Percentiles rank a stretch among this genome's conserved stretches.
Conservation (phyloP, 2,329 filamentous ascomycete species). For the Didymella segeticola region DNA sequence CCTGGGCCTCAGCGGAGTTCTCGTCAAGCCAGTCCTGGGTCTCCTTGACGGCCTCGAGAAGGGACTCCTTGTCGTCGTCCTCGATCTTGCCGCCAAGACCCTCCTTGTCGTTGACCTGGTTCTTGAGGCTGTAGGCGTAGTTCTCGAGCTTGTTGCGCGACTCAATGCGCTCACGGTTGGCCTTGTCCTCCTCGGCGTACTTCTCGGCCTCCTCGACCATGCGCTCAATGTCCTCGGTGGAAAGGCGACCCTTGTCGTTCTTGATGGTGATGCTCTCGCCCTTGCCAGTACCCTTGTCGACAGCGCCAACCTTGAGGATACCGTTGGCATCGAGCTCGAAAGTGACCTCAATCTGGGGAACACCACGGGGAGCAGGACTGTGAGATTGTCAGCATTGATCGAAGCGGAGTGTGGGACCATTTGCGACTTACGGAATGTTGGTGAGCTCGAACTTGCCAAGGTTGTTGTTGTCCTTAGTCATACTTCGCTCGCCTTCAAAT, state of each 20-base stretch:
- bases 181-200: slow-evolving; percentile 99
- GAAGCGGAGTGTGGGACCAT: not conserved
- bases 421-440: slow-evolving; percentile 71
- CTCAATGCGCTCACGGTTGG: slow-evolving; percentile 95
- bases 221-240: slow-evolving; percentile 96
- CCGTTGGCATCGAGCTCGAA: slow-evolving; percentile 99
- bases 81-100: slow-evolving; percentile 98
- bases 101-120: slow-evolving; percentile 96
- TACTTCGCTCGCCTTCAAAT: slow-evolving; percentile 88
- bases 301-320: slow-evolving; percentile 94
- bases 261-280: slow-evolving; percentile 97
- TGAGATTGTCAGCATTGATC: slow-evolving; percentile 22
- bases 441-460: slow-evolving; percentile 99
- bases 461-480: slow-evolving; percentile 94
- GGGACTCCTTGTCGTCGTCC: slow-evolving; percentile 96
- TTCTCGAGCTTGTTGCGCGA: slow-evolving; percentile 97
- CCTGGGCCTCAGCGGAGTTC: slow-evolving; percentile 81
- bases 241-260: slow-evolving; percentile 98
- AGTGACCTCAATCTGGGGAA: slow-evolving; percentile 97
- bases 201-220: slow-evolving; percentile 99
- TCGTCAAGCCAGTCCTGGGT: slow-evolving; percentile 95
- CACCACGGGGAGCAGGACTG: slow-evolving; percentile 84
- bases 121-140: slow-evolving; percentile 99
- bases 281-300: slow-evolving; percentile 98
- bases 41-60: slow-evolving; percentile 97